Evolutionary conservation across 306 rosid genomes (phyloP), one percentile per base, ranked within the genome.

Genomic region (Oemleria cerasiformis): DNA sequence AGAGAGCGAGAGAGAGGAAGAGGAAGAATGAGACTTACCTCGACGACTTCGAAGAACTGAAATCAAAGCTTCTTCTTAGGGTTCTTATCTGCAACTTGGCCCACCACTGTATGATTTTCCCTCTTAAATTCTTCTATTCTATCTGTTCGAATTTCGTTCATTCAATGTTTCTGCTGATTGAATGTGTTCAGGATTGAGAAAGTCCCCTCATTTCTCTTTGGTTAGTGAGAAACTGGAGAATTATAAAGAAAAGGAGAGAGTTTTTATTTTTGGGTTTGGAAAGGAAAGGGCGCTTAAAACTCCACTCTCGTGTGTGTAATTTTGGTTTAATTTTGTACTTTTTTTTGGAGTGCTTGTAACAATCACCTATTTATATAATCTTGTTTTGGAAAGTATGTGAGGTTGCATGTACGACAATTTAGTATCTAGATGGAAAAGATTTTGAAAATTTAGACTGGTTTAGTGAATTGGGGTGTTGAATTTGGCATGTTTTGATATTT

Each of bases 31-130:
- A 70, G 70, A 75, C 85, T 83, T 72, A 68, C 75, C 75, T 86
- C 73, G 83, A 70, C 78, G 87, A 57, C 74, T 78, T 80, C 67
- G 62, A 44, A 50, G 39, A 65, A 66, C 83, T 80, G 76, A 86
- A 75, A 36, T 68, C 70, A 44, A 71, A 77, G 54, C 75, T 73
- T 70, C 76, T 73, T 71, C 65, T 25, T 19, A 23, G 69, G 78
- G 63, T 51, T 68, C 30, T 30, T 11, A 14, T 68, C 67, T 25
- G 41, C 63, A 64, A 63, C 70, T 40, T 54, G 7, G 39, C 65
- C 23, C 48, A 63, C 63, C 73, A 64, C 5, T 53, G 88, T 81
- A 80, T 73, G 90, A 57, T 71, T 75, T 76, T 55, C 16, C 43
- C 72, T 30, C 72, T 38, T 23, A 36, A 65, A 1, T 65, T 64